phyloP scores from a whole-genome alignment of 768 basidiomycete genomes.

The Boletus barrowsii region DNA sequence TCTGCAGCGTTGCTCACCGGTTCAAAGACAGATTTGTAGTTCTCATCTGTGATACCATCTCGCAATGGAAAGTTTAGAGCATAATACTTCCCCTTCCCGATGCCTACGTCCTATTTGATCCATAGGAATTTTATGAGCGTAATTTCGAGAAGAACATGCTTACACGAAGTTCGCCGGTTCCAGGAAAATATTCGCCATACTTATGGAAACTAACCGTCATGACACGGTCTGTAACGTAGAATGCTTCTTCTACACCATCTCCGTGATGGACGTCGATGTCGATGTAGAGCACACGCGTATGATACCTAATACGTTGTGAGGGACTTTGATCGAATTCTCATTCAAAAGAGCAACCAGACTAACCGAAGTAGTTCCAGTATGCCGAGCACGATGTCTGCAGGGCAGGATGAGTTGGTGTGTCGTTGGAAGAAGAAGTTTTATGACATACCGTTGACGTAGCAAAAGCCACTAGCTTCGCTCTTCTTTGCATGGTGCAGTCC shows the following conservation, averaged over 20 bases:
- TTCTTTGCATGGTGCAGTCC: conserved; percentile 99
- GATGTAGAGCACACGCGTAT: conserved; percentile 92
- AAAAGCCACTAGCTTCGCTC: conserved; percentile 98
- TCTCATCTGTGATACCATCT: conserved; percentile 94
- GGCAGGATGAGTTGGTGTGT: neutral
- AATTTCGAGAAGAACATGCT: conserved; percentile 22
- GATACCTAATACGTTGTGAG: conserved; percentile 55
- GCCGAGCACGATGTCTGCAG: conserved; percentile 92
- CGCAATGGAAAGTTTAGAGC: conserved; percentile 92
- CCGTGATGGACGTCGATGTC: conserved; percentile 99
- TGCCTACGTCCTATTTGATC: conserved; percentile 73
- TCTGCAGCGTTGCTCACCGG: conserved; percentile 55
- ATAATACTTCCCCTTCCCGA: conserved; percentile 92
- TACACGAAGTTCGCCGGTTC: conserved; percentile 94
- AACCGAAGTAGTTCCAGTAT: conserved; percentile 91
- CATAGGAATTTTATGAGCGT: conserved; percentile 7
- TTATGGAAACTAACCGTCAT: conserved; percentile 99
- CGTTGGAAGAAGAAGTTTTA: neutral
- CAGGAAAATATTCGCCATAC: conserved; percentile 98
- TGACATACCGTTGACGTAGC: conserved; percentile 87
- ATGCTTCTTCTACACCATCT: conserved; percentile 98
- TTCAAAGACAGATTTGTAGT: conserved; percentile 93
- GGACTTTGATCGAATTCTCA: neutral
- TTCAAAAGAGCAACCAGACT: conserved; percentile 10
- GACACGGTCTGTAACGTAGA: conserved; percentile 97